These are phyloP conservation scores for Fusarium devonianum DNA, from an alignment of 2,329 filamentous ascomycete genomes.

Conservation along the genomic window DNA sequence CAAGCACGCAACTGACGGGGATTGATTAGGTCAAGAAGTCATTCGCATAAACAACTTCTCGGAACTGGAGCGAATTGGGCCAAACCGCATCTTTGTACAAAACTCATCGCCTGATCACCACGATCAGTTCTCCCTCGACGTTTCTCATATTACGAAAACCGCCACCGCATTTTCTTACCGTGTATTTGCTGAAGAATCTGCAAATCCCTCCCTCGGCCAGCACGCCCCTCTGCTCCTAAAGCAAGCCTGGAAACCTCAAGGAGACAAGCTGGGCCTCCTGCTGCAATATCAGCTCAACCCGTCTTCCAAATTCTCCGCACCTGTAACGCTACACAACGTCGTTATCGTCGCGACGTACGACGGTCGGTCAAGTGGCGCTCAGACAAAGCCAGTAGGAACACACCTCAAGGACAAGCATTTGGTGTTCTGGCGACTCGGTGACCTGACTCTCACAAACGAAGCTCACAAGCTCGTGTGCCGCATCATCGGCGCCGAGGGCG, in stretches of 20 bases:
- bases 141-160: constrained; percentile 75
- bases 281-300: constrained; percentile 87
- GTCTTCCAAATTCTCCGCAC: constrained; percentile 55
- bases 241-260: constrained; percentile 82
- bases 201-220: constrained; percentile 52
- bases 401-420: constrained; percentile 79
- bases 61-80: constrained; percentile 88
- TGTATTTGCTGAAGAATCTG: constrained; percentile 72
- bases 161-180: constrained; percentile 93
- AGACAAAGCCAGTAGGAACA: constrained; percentile 81
- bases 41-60: constrained; percentile 89
- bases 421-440: constrained; percentile 82
- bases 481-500: constrained; percentile 74
- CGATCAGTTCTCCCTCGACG: constrained; percentile 81
- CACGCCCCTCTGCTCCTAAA: constrained; percentile 78
- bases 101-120: constrained; percentile 69
- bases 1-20: constrained; percentile 4
- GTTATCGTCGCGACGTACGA: constrained; percentile 76
- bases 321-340: constrained; percentile 70
- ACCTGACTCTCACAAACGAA: constrained; percentile 72
- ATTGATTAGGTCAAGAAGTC: constrained; percentile 65
- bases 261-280: constrained; percentile 85
- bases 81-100: constrained; percentile 89
- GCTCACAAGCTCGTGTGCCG: constrained; percentile 83
- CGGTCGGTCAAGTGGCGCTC: constrained; percentile 70